Base-by-base conservation (phyloP, 768 basidiomycete genomes). In the Lyophyllum shimeji region DNA sequence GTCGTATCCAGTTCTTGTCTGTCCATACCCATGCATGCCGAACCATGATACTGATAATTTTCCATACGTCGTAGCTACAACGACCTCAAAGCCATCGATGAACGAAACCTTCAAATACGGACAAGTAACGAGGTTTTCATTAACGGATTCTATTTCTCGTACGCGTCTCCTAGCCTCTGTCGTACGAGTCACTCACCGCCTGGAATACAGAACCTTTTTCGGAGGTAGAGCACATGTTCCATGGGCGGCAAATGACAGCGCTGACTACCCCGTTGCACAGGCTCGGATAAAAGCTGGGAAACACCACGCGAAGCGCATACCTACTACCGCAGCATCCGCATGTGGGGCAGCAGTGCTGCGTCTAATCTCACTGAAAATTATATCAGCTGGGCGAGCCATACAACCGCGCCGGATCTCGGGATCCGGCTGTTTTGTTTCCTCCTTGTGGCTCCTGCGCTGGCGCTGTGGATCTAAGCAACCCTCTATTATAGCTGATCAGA, bases 101-200 rank as follows among this genome's bases (percentile, higher is more conserved):
- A 89, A 65, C 65, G 75, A 39, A 76, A 82, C 59, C 71, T 94
- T 20, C 83, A 86, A 63, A 77, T 91, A 53, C 83, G 93, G 20
- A 77, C 77, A 17, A 76, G 71, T 24, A 64, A 77, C 18, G 67
- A 70, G 23, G 71, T 94, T 20, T 67, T 71, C 12, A 76, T 82
- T 13, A 85, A 84, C 42, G 91, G 93, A 12, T 70, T 93, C 43
- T 93, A 82, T 72, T 89, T 94, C 71, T 93, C 91, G 84, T 88
- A 54, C 69, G 85, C 69, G 2, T 20, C 25, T 56, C 37, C 34
- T 5, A 48, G 45, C 15, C 29, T 15, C 11, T 53, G 24, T 43
- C 46, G n/a, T 40, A 44, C 5, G 31, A 12, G 39, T 43, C 13
- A 54, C 46, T 27, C 46, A 27, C 54, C 56, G 31, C 25, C 12